phyloP scores from a whole-genome alignment of 2,329 filamentous ascomycete genomes.

The Fusarium sp. region DNA sequence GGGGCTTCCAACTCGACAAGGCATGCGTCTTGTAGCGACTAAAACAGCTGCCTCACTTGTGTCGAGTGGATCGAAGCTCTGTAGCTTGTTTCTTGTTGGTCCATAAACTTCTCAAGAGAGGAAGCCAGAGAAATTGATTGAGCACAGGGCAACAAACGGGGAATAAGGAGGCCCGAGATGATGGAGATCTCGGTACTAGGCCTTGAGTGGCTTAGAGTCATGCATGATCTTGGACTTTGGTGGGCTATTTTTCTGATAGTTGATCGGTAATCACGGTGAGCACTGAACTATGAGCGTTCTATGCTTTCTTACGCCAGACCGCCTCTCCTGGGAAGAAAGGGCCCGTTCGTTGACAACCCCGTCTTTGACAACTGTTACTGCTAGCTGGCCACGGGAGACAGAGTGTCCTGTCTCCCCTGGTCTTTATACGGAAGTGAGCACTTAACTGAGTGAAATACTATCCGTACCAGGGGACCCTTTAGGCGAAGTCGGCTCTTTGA shows the following conservation, averaged over 20 bases:
- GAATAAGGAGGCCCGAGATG: conserved; percentile 22
- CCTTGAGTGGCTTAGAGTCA: conserved; percentile 23
- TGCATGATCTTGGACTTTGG: conserved; percentile 42
- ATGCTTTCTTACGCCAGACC: conserved; percentile 42
- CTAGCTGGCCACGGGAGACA: conserved; percentile 36
- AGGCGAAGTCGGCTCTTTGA: conserved; percentile 21
- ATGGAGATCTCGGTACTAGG: conserved; percentile 37
- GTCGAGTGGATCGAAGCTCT: conserved; percentile 33
- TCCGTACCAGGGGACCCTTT: conserved; percentile 20
- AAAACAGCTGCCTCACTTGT: conserved; percentile 38
- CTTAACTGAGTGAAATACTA: conserved; percentile 5
- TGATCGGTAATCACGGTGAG: conserved; percentile 40
- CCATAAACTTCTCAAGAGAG: conserved; percentile 4
- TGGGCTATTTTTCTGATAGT: conserved; percentile 18
- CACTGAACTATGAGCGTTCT: neutral
- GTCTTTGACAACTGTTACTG: conserved; percentile 40
- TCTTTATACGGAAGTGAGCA: conserved; percentile 18
- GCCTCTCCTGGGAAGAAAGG: conserved; percentile 40
- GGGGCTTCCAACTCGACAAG: conserved; percentile 22
- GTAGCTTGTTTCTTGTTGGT: conserved; percentile 35
- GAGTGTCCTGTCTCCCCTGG: conserved; percentile 28
- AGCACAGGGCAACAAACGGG: conserved; percentile 23
- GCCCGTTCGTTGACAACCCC: conserved; percentile 42
- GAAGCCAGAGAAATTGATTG: conserved; percentile 9
- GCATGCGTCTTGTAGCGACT: conserved; percentile 21